Conservation (phyloP, 805 yeast species). For the Saitoella complicata region DNA sequence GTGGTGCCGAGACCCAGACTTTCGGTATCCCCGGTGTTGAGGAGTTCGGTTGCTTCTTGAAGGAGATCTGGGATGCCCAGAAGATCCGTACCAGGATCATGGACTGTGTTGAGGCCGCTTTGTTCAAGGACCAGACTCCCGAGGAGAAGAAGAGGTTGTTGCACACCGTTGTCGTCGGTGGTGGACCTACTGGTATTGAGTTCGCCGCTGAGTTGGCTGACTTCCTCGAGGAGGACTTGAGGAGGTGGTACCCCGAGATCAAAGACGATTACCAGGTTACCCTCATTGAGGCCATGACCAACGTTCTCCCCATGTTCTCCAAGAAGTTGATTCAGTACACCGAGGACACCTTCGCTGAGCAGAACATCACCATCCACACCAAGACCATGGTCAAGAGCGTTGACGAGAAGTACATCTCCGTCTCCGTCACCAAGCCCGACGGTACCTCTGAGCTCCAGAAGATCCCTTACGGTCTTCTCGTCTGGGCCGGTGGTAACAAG, state of each 20-base stretch:
- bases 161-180: conserved; percentile 55
- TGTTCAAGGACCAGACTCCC: conserved; percentile 47
- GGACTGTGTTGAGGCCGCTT: conserved; percentile 81
- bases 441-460: conserved; percentile 46
- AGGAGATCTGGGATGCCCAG: conserved; percentile 79
- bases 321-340: conserved; percentile 45
- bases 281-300: conserved; percentile 80
- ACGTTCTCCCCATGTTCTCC: conserved; percentile 45
- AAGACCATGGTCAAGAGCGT: conserved; percentile 84
- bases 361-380: conserved; percentile 57
- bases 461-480: conserved; percentile 80
- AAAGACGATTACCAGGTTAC: conserved; percentile 69
- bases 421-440: conserved; percentile 47
- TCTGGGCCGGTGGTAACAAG: conserved; percentile 97
- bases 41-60: conserved; percentile 74
- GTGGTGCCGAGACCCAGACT: conserved; percentile 89
- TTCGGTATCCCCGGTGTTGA: conserved; percentile 86
- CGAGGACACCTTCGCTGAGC: conserved; percentile 51
- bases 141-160: conserved; percentile 45
- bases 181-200: conserved; percentile 65
- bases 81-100: conserved; percentile 67
- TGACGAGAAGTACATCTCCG: conserved; percentile 51
- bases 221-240: conserved; percentile 57
- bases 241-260: conserved; percentile 76
- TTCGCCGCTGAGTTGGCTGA: conserved; percentile 59